Evolutionary conservation across 306 rosid species (phyloP).

Genomic region (Cucumis melo): DNA sequence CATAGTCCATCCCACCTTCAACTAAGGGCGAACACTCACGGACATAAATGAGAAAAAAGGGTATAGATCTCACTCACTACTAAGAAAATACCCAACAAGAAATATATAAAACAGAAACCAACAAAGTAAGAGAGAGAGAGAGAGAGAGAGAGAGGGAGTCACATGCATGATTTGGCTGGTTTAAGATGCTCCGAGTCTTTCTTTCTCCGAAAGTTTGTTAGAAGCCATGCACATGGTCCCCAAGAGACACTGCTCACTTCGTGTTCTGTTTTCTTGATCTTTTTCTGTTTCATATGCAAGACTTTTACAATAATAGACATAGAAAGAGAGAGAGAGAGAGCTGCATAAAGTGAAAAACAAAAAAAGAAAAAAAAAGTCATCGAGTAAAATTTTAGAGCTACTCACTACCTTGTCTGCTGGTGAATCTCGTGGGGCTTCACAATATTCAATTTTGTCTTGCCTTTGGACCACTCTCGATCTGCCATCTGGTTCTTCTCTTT

Average conservation of each 20-base stretch:
- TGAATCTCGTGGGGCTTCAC: slow-evolving; percentile 7
- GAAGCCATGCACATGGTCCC: slow-evolving; percentile 10
- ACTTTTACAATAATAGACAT: background rate
- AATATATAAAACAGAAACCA: slow-evolving; percentile 2
- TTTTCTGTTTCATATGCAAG: background rate
- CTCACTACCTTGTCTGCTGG: slow-evolving; percentile 5
- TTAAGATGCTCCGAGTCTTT: background rate
- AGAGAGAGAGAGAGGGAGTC: background rate
- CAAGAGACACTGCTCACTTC: background rate
- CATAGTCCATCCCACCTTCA: too few relatives aligned
- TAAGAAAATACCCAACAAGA: background rate
- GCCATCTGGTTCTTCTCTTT: background rate
- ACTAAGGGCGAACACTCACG: background rate
- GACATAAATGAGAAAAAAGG: too few relatives aligned
- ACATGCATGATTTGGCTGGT: slow-evolving; percentile 9
- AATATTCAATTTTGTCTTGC: slow-evolving; percentile 12
- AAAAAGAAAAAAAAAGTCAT: background rate
- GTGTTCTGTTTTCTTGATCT: background rate
- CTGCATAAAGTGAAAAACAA: background rate
- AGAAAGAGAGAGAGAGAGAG: background rate
- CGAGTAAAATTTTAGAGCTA: background rate
- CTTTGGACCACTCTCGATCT: slow-evolving; percentile 4
- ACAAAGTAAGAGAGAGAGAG: background rate
- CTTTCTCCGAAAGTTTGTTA: slow-evolving; percentile 5
- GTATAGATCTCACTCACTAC: background rate